A percentile compares a stretch with the other conserved stretches of the same genome.
Conservation (phyloP, 2,329 filamentous ascomycete species). For the Alternaria sp. region DNA sequence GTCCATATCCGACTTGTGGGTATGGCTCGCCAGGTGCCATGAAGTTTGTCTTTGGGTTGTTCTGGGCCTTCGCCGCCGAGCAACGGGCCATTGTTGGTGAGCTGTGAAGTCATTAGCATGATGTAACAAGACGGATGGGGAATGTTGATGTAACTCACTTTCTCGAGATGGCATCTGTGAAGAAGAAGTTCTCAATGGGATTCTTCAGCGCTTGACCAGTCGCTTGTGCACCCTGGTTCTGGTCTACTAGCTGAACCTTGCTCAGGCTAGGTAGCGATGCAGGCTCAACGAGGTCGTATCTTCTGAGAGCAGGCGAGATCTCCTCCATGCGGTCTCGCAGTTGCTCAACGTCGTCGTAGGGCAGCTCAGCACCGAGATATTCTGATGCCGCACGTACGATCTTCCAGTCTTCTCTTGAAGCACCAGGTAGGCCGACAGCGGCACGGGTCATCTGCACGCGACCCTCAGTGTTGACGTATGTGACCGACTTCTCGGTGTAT, state of each 20-base stretch:
- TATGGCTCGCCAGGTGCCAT: conserved; percentile 59
- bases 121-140: not conserved
- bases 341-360: conserved; percentile 90
- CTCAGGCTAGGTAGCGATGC: conserved; percentile 76
- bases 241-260: conserved; percentile 94
- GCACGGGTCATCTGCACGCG: conserved; percentile 93
- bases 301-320: conserved; percentile 87
- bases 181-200: conserved; percentile 95
- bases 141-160: conserved; percentile 68
- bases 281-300: conserved; percentile 91
- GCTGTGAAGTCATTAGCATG: conserved; percentile 59
- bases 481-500: conserved; percentile 96
- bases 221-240: conserved; percentile 88
- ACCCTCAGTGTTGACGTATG: conserved; percentile 97
- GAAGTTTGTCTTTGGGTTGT: conserved; percentile 61
- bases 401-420: conserved; percentile 97
- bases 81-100: conserved; percentile 98
- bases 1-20: conserved; percentile 55
- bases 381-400: conserved; percentile 93
- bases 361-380: conserved; percentile 85
- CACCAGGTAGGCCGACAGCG: conserved; percentile 87
- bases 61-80: conserved; percentile 84
- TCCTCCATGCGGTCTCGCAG: conserved; percentile 94
- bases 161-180: conserved; percentile 95
- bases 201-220: conserved; percentile 79